Base-by-base conservation (phyloP, 176 grass and related monocot genomes). In the Calamus simplicifolius region DNA sequence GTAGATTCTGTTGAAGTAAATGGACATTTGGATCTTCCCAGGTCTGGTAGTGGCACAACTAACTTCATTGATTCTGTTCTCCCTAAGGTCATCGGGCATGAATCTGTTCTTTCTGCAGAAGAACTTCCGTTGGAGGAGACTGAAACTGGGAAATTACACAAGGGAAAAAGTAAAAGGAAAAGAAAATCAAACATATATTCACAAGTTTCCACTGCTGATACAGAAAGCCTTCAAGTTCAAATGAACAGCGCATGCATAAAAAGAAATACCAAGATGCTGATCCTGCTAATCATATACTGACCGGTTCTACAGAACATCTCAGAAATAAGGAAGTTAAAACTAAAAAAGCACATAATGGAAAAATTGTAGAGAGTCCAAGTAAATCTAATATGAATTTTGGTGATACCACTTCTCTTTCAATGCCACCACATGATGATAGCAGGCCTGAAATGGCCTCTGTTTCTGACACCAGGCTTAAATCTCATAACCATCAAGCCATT, bases 131-230 rank as follows among this genome's bases (percentile, higher is more conserved):
- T 27, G 64, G 56, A 48, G 56, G 67, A 63, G 78, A 27, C 50
- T 57, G 81, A 82, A 73, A 56, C 49, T 58, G 6, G 26, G 51
- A 77, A 30, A 61, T 63, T 72, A 67, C 50, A 38, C 18, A 73
- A 79, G 75, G 62, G 48, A 17, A 74, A 67, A 70, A 86, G 58
- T 51, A 82, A 89, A 49, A 79, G 31, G 3, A 85, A 85, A 84
- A 77, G 31, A 63, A 84, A 84, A 62, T 1, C 5, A 43, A 73
- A 56, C 27, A 61, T 55, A 26, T 52, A 67, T 18, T 68, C 56
- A 29, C 62, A 80, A 50, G 16, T 1, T 29, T 18, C 74, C 71
- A 25, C 49, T 19, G 50, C 29, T 1, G 73, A 70, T 70, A 70
- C 43, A 29, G 49, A 16, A 38, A 48, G 19, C 49, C 56, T 27